These are phyloP conservation scores for Trichoderma asperelloides DNA, from an alignment of 495 filamentous ascomycete species.

Conservation along the genomic window DNA sequence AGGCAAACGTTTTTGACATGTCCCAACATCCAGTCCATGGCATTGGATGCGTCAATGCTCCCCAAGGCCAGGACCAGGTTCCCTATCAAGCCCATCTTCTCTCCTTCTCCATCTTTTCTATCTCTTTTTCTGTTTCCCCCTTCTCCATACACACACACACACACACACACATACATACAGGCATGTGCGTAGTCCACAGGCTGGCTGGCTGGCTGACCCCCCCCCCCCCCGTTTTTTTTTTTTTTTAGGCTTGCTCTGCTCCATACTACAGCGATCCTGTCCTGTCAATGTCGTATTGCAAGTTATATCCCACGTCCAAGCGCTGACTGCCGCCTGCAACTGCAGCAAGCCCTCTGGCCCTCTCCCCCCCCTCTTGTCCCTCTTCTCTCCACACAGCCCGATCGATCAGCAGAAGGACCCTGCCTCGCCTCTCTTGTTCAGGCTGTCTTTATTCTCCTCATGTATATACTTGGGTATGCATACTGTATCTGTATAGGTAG, in stretches of 20 bases:
- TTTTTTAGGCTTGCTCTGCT: background rate
- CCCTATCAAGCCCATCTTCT: background rate
- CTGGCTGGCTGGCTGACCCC: too few relatives aligned
- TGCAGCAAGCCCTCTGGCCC: too few relatives aligned
- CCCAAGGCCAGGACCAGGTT: background rate
- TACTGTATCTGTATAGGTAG: too few relatives aligned
- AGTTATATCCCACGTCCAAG: background rate
- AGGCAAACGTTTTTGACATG: background rate
- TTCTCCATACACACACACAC: background rate
- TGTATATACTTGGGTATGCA: too few relatives aligned
- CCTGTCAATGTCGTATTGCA: background rate
- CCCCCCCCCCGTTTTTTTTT: background rate
- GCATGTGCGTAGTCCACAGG: background rate
- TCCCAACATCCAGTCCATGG: background rate
- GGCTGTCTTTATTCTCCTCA: background rate
- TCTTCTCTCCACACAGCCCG: background rate
- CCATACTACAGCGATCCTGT: background rate
- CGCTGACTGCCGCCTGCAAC: background rate
- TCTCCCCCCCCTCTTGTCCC: too few relatives aligned
- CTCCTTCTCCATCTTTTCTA: background rate
- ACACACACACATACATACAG: background rate
- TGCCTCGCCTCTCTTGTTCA: background rate
- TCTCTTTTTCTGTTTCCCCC: background rate
- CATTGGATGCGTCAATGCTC: background rate
- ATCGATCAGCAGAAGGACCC: background rate